These are phyloP conservation scores for Hamamelis virginiana DNA, from an alignment of 164 flowering plant genomes.

Conservation along the genomic window DNA sequence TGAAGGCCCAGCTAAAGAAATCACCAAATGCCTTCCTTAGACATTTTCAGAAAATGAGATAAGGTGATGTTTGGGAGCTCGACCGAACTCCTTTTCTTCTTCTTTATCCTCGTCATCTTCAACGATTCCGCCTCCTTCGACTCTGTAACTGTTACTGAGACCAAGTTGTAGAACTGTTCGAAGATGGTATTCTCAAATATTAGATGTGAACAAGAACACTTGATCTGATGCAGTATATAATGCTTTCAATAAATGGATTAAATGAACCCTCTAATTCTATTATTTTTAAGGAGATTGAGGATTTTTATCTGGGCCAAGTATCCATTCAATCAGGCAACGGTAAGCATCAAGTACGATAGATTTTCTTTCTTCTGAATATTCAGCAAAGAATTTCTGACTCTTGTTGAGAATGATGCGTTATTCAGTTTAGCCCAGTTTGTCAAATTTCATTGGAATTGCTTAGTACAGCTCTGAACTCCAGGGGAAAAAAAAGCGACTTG, in stretches of 20 bases:
- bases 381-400: too few species aligned
- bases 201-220: not conserved
- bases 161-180: slow-evolving; percentile 83
- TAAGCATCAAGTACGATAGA: too few species aligned
- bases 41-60: slow-evolving; percentile 69
- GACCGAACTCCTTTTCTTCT: slow-evolving; percentile 46
- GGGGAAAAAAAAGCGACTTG: too few species aligned
- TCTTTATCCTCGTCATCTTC: slow-evolving; percentile 66
- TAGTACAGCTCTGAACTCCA: too few species aligned
- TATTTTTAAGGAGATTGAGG: too few species aligned
- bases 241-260: too few species aligned
- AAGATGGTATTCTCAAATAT: not conserved
- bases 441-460: not conserved
- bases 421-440: not conserved
- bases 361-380: too few species aligned
- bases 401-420: too few species aligned
- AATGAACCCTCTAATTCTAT: too few species aligned
- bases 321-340: too few species aligned
- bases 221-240: not conserved
- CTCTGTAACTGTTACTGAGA: slow-evolving; percentile 50
- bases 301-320: too few species aligned
- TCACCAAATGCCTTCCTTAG: slow-evolving; percentile 73
- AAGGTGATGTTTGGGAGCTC: slow-evolving; percentile 65
- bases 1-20: too few species aligned
- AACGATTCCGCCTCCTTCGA: slow-evolving; percentile 25